A percentile compares a stretch with the other conserved stretches of the same genome.
phyloP scores from a whole-genome alignment of 768 basidiomycete species.

The Collybia sp. region DNA sequence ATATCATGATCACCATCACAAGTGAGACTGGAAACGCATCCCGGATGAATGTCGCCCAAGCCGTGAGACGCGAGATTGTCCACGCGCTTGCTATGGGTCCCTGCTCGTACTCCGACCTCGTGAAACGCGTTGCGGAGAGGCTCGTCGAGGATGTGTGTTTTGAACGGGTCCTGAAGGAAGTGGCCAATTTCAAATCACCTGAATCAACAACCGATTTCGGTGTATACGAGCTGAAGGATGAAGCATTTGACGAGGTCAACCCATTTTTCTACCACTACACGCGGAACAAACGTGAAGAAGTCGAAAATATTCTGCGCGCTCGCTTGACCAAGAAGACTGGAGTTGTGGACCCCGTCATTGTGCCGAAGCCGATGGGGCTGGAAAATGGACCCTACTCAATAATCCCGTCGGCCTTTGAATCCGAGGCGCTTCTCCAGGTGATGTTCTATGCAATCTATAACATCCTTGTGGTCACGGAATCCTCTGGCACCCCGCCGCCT shows the following conservation, averaged over 20 bases:
- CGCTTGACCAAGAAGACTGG: slow-evolving; percentile 64
- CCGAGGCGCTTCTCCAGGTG: slow-evolving; percentile 70
- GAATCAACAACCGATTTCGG: slow-evolving; percentile 77
- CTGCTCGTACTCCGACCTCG: slow-evolving; percentile 85
- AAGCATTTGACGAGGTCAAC: slow-evolving; percentile 81
- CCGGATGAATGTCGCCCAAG: slow-evolving; percentile 55
- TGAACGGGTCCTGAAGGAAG: slow-evolving; percentile 69
- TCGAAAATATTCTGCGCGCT: slow-evolving; percentile 67
- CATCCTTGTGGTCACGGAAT: slow-evolving; percentile 61
- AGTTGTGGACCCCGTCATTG: slow-evolving; percentile 62
- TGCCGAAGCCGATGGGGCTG: slow-evolving; percentile 68
- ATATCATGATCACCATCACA: slow-evolving; percentile 81
- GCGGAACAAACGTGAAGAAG: slow-evolving; percentile 89
- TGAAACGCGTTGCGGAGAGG: slow-evolving; percentile 87
- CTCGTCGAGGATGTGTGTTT: slow-evolving; percentile 82
- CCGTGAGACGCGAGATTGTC: slow-evolving; percentile 80
- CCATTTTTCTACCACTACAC: slow-evolving; percentile 97
- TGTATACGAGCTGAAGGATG: slow-evolving; percentile 84
- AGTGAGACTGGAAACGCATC: slow-evolving; percentile 77
- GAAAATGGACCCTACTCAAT: slow-evolving; percentile 63
- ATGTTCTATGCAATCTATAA: slow-evolving; percentile 82
- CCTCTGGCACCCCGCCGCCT: slow-evolving; percentile 55
- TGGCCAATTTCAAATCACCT: slow-evolving; percentile 80
- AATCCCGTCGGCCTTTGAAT: slow-evolving; percentile 61
- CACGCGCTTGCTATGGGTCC: slow-evolving; percentile 88